Conservation (phyloP, 352 stramenopile species). For the Salisapilia sapeloensis region DNA sequence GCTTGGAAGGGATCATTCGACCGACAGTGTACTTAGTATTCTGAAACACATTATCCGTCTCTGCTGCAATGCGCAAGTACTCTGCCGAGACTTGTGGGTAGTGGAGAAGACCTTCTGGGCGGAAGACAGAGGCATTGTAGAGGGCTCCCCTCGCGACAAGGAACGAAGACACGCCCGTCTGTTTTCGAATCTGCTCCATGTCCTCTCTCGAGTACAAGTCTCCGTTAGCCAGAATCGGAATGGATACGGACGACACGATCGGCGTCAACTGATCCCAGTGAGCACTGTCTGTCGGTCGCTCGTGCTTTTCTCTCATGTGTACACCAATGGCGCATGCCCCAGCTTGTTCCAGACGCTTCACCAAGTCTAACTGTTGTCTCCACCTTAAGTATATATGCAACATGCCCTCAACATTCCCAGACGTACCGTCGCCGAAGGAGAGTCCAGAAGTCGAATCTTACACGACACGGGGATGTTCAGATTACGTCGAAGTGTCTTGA, state of each 20-base stretch:
- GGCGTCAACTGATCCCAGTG: constrained; percentile 56
- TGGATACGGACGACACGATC: constrained; percentile 45
- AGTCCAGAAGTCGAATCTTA: constrained; percentile 75
- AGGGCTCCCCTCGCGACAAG: constrained; percentile 72
- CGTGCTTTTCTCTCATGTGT: constrained; percentile 43
- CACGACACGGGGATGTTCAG: constrained; percentile 73
- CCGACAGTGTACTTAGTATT: constrained; percentile 86
- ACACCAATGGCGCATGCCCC: constrained; percentile 52
- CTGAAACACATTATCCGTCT: constrained; percentile 78
- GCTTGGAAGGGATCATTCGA: constrained; percentile 62
- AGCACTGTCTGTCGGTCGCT: constrained; percentile 42
- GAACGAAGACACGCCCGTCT: constrained; percentile 54
- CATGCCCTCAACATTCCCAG: not conserved
- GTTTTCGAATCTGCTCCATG: constrained; percentile 32
- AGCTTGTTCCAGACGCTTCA: constrained; percentile 37
- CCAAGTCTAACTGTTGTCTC: constrained; percentile 33
- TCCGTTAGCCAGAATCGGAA: constrained; percentile 81
- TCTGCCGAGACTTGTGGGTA: constrained; percentile 34
- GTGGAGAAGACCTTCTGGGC: constrained; percentile 37
- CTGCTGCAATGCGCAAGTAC: constrained; percentile 53
- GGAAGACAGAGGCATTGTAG: constrained; percentile 71
- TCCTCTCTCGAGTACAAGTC: constrained; percentile 71
- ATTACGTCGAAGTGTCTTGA: constrained; percentile 66
- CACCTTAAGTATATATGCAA: too few relatives aligned
- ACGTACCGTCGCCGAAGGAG: constrained; percentile 40